Evolutionary conservation across 768 basidiomycete species (phyloP), one percentile per base, ranked within the genome.

Genomic region (Sarcomyxa edulis): DNA sequence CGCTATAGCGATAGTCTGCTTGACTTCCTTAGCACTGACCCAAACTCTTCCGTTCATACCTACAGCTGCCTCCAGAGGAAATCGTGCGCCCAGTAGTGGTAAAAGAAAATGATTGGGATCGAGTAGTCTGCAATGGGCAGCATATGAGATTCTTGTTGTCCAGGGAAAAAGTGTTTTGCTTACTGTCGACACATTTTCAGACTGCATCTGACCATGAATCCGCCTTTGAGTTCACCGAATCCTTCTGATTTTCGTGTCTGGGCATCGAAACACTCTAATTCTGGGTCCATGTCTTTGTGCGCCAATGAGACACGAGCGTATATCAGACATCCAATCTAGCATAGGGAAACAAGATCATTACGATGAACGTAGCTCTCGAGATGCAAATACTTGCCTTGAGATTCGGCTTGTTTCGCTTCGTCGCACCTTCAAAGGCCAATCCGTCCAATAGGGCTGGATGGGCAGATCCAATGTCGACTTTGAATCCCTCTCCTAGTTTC

Each of bases 231-330:
- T 48, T 94, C 93, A 1, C 96, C 96, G 49, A 88, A 97, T 0
- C 92, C 95, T 43, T 90, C 89, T 1, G 92, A 67, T 60, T 96
- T 98, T 46, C 79, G 82, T 18, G 89, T 91, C 49, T 92, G 85
- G 2, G 91, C 88, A 53, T 97, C 90, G 50, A 96, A 90, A 57
- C 96, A 99, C 55, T 96, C 92, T 7, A 99, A 66, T 54, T 99
- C 96, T 1, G 96, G 94, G 39, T 99, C 96, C 88, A 97, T 94
- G 58, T 98, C 94, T 52, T 92, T 88, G 53, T 94, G 91, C 5
- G 96, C 93, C 15, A 95, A 66, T 10, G 92, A 92, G 21, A 99
- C 83, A 18, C 94, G 78, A 1, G 92, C 92, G 57, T 95, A 98
- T 1, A 99, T 75, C 22, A 97, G 62, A 4, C 84, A 78, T 20